Conservation (phyloP, 768 basidiomycete species). For the Dacryopinax spathularia region DNA sequence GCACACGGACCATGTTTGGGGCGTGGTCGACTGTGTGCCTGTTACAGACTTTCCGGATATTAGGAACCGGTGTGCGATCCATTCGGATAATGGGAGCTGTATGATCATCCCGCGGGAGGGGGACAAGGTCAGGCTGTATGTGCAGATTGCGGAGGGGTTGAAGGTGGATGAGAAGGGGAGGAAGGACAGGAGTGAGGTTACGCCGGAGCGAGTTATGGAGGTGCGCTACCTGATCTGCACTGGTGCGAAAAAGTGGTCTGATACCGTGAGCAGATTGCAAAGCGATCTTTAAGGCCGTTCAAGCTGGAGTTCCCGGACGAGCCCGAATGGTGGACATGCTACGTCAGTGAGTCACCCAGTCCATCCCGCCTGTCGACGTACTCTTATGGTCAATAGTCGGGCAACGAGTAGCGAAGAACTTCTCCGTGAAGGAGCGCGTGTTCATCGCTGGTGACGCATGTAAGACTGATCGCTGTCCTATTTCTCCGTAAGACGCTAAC, state of each 20-base stretch:
- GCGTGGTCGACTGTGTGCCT: constrained; percentile 57
- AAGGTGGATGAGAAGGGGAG: constrained; percentile 35
- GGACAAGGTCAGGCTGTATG: constrained; percentile 48
- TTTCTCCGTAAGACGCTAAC: constrained; percentile 13
- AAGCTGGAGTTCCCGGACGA: constrained; percentile 33
- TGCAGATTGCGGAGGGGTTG: constrained; percentile 44
- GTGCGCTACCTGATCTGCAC: constrained; percentile 23
- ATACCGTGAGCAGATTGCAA: constrained; percentile 32
- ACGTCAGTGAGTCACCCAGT: constrained; percentile 36
- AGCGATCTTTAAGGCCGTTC: constrained; percentile 44
- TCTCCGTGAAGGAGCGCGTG: constrained; percentile 44
- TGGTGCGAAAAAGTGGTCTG: not conserved
- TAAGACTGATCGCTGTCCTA: constrained; percentile 40
- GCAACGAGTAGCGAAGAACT: constrained; percentile 56
- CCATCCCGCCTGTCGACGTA: not conserved
- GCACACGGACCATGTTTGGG: constrained; percentile 65
- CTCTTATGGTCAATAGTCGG: constrained; percentile 35
- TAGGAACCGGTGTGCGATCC: constrained; percentile 48
- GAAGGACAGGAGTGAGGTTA: constrained; percentile 39
- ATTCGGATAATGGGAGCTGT: constrained; percentile 52
- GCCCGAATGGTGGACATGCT: constrained; percentile 62
- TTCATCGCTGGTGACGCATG: constrained; percentile 71
- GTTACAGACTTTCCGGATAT: constrained; percentile 70
- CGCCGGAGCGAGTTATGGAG: constrained; percentile 38
- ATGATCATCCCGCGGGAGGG: constrained; percentile 53